Conservation (phyloP, 139 green algal species). For the Closterium sp. region DNA sequence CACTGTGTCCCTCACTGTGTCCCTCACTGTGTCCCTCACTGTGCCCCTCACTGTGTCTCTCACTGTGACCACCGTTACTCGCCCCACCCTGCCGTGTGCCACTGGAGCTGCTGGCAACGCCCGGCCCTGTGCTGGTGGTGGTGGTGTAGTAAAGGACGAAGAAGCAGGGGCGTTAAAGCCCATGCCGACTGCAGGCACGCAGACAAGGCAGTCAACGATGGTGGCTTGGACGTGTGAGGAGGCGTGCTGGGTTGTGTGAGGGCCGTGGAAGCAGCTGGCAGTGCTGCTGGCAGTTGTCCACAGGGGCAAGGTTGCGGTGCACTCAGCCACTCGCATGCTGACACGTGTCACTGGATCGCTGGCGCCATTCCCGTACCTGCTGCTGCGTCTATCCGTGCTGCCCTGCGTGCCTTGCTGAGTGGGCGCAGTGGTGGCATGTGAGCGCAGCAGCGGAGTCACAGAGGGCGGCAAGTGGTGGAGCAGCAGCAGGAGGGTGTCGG, state of each 20-base stretch:
- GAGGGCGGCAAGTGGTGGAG: neutral
- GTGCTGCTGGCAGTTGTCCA: neutral
- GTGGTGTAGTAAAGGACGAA: neutral
- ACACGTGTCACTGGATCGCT: neutral
- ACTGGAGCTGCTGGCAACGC: no score
- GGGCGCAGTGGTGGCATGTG: neutral
- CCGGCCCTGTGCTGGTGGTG: no score
- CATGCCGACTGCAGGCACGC: no score
- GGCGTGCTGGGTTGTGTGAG: neutral
- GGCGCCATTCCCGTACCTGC: neutral
- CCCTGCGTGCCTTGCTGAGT: neutral
- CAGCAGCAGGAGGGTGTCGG: neutral
- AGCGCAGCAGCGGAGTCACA: neutral
- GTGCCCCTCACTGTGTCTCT: no score
- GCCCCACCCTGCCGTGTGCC: neutral
- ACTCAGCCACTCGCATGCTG: neutral
- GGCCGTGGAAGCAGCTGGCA: neutral
- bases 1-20: no score
- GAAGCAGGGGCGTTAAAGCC: neutral
- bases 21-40: no score
- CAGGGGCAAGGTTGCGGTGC: neutral
- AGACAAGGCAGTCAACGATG: neutral
- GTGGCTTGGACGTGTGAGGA: neutral
- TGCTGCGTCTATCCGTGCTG: neutral
- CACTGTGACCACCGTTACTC: neutral